phyloP scores from a whole-genome alignment of 2,329 filamentous ascomycete species.

The Escovopsis sp. region DNA sequence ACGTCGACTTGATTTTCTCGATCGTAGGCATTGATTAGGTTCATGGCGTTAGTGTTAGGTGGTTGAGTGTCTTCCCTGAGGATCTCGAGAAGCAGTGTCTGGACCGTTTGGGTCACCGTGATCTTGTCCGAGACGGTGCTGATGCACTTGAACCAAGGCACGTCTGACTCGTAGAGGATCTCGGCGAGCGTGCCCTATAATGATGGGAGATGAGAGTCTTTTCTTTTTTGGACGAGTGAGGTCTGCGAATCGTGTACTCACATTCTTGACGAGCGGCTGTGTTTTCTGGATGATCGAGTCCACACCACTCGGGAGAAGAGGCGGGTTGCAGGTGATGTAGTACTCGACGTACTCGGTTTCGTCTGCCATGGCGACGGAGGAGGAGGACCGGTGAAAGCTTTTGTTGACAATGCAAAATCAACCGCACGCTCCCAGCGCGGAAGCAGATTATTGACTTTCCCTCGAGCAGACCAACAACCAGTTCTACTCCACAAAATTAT shows the following conservation, averaged over 20 bases:
- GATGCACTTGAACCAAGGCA: constrained; percentile 22
- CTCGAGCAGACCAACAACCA: neutral
- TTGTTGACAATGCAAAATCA: neutral
- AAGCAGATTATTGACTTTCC: neutral
- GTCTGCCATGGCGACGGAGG: neutral
- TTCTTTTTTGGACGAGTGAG: no score
- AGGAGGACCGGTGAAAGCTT: neutral
- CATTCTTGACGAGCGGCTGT: neutral
- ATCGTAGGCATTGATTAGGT: neutral
- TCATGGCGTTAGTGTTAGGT: constrained; percentile 2
- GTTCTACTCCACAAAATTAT: neutral
- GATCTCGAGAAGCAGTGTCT: constrained; percentile 9
- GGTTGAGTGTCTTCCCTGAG: constrained; percentile 8
- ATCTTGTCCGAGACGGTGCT: constrained; percentile 1
- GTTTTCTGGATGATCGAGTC: constrained; percentile 10
- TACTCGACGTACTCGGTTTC: constrained; percentile 14
- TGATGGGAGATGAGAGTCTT: neutral
- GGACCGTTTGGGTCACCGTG: constrained; percentile 9
- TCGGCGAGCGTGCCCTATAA: constrained; percentile 12
- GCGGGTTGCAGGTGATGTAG: constrained; percentile 21
- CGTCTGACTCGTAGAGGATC: constrained; percentile 22
- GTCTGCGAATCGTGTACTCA: neutral
- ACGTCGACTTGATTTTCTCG: constrained; percentile 9
- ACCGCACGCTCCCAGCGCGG: neutral
- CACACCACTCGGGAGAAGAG: constrained; percentile 18